phyloP scores from a whole-genome alignment of 2,329 filamentous ascomycete species.

The Fusarium newnesense region DNA sequence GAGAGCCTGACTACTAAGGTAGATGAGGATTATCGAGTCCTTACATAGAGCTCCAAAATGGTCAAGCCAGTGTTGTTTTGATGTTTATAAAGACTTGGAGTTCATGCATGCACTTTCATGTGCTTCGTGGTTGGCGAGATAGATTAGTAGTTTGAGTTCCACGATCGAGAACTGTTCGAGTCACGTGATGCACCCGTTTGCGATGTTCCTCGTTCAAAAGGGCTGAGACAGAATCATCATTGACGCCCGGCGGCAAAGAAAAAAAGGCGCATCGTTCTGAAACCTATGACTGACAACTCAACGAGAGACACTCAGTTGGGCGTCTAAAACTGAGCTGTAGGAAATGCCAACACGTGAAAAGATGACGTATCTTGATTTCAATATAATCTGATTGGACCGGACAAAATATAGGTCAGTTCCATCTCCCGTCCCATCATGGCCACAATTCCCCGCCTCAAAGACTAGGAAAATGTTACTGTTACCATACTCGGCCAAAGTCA shows the following conservation, averaged over 20 bases:
- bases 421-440: conserved; percentile 10
- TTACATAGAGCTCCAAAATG: neutral
- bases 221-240: neutral
- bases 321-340: conserved; percentile 14
- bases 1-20: neutral
- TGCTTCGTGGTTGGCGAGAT: neutral
- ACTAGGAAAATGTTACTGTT: conserved; percentile 11
- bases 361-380: conserved; percentile 31
- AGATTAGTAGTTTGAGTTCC: neutral
- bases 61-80: neutral
- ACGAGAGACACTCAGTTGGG: conserved; percentile 11
- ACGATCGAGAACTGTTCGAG: neutral
- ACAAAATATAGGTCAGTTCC: conserved; percentile 29
- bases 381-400: conserved; percentile 31
- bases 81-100: neutral
- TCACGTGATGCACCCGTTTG: neutral
- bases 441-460: conserved; percentile 32
- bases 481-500: conserved; percentile 10
- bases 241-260: conserved; percentile 6
- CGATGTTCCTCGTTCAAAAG: neutral
- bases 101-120: conserved; percentile 11
- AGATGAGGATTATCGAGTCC: neutral
- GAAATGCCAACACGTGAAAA: conserved; percentile 10
- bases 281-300: conserved; percentile 9
- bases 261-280: neutral